Evolutionary conservation across 345 rosid genomes (phyloP), one percentile per base, ranked within the genome.

Genomic region (Conringia planisiliqua): DNA sequence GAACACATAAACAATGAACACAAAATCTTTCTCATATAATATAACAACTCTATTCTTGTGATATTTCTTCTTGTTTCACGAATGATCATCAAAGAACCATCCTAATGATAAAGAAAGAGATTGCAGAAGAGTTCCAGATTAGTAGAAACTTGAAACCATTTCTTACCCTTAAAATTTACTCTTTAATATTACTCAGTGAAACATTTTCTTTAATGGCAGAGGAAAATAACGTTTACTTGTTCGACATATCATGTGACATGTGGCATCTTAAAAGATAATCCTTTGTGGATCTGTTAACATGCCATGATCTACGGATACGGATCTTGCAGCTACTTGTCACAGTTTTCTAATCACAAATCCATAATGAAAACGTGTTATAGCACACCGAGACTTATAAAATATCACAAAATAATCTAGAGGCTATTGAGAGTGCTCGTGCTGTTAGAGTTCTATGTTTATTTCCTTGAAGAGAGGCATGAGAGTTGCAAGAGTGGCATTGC

Each of bases 281-380:
- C 50, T 26, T 26, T 38, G 18, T 68, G 38, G 51, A 6, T 68
- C 6, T 52, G 36, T 38, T 52, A n/a, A 24, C 64, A 56, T 69
- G 62, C 52, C 51, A 43, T 43, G 43, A 56, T 44, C 46, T 57
- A 43, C 20, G 27, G 62, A 54, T 35, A 7, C 59, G 72, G 72
- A 68, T 68, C 72, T 52, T 68, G 38, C 38, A 2, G 10, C 50
- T 69, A 42, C 40, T 27, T 69, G 8, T 20, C 20, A 38, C 4
- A 68, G 17, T 48, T 38, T 38, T n/a, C n/a, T 22, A 22, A 22
- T 22, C 24, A 22, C 2, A 22, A 22, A 22, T 22, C 2, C 24
- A 22, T 22, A 22, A 22, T 22, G 24, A 22, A 22, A 22, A 1
- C 24, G 24, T 22, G 24, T 22, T 1, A 22, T 1, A 22, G 24